A percentile compares a stretch with the other conserved stretches of the same genome.
Conservation (phyloP, 2,329 filamentous ascomycete species). For the Camillea tinctor region DNA sequence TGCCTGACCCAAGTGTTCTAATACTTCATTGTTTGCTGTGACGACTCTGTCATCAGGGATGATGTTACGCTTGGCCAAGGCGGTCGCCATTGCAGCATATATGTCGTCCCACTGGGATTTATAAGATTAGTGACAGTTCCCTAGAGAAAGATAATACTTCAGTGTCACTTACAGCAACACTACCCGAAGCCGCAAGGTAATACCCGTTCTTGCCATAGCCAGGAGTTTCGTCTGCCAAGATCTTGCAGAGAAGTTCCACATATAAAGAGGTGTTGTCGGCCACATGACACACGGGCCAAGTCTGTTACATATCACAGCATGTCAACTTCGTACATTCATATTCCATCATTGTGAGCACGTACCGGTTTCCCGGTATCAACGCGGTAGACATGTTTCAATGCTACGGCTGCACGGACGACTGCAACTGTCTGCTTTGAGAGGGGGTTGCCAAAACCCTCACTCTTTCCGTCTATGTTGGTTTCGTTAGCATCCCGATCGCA, state of each 20-base stretch:
- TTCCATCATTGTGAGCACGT: slow-evolving; percentile 10
- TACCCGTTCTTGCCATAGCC: slow-evolving; percentile 45
- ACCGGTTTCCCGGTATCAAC: slow-evolving; percentile 40
- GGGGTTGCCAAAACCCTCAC: slow-evolving; percentile 48
- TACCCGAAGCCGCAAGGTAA: slow-evolving; percentile 49
- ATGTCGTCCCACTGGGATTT: slow-evolving; percentile 45
- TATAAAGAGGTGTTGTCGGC: slow-evolving; percentile 47
- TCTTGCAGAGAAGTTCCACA: slow-evolving; percentile 42
- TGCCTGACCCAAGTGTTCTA: slow-evolving; percentile 42
- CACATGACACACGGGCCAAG: slow-evolving; percentile 54
- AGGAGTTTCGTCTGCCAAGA: slow-evolving; percentile 38
- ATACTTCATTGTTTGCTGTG: slow-evolving; percentile 33
- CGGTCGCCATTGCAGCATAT: slow-evolving; percentile 44
- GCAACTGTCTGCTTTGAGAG: slow-evolving; percentile 52
- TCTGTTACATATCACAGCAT: slow-evolving; percentile 26
- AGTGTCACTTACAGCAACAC: slow-evolving; percentile 32
- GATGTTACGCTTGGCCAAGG: slow-evolving; percentile 39
- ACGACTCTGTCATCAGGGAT: slow-evolving; percentile 38
- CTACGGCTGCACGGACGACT: slow-evolving; percentile 45
- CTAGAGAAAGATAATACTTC: neutral
- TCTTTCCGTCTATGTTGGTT: slow-evolving; percentile 37
- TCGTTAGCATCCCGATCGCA: neutral
- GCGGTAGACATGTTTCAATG: slow-evolving; percentile 39
- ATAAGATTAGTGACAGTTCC: neutral
- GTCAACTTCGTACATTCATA: neutral